Base-by-base conservation (phyloP, 495 filamentous ascomycete species). In the Aspergillus conjunctus region DNA sequence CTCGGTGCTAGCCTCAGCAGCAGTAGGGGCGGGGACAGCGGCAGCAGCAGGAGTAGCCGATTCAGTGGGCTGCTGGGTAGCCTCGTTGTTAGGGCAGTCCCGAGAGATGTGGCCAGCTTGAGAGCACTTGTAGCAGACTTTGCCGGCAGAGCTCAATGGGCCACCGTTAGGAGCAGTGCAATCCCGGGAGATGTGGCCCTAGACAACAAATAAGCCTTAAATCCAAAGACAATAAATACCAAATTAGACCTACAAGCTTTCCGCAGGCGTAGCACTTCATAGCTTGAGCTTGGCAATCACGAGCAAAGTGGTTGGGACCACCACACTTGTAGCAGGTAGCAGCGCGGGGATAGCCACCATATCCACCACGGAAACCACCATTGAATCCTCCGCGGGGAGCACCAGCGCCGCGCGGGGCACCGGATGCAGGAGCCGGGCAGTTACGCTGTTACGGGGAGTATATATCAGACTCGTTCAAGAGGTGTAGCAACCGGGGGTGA, bases 201-300 rank as follows among this genome's bases (percentile, higher is more conserved):
- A 54, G 21, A 15, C 26, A 59, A n/a, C 41, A n/a, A 20, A 37
- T 57, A 26, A 56, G 60, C 17, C 26, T 10, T 21, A 34, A 14
- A 17, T 30, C 44, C 7, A 11, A 14, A 43, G 12, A 50, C 30
- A 51, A 22, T 21, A 33, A 58, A 32, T 12, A 18, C n/a, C 17
- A 34, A 30, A 17, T 20, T 37, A 30, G 39, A 70, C 78, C 69
- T 58, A 81, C 79, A 52, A 97, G 85, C 79, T 98, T 98, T 72
- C 95, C 95, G 74, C 95, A 99, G 63, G 95, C 93, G 75, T 98
- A 99, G 85, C 95, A 99, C 78, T 99, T 99, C 92, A 97, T 97
- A 56, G 93, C 92, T 79, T 98, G 95, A 62, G 94, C 94, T 80
- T 99, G 95, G 82, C 95, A 99, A 74, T 99, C 95, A 61, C 95